These are phyloP conservation scores for Aaosphaeria arxii DNA, from an alignment of 2,329 filamentous ascomycete genomes.

Conservation along the genomic window DNA sequence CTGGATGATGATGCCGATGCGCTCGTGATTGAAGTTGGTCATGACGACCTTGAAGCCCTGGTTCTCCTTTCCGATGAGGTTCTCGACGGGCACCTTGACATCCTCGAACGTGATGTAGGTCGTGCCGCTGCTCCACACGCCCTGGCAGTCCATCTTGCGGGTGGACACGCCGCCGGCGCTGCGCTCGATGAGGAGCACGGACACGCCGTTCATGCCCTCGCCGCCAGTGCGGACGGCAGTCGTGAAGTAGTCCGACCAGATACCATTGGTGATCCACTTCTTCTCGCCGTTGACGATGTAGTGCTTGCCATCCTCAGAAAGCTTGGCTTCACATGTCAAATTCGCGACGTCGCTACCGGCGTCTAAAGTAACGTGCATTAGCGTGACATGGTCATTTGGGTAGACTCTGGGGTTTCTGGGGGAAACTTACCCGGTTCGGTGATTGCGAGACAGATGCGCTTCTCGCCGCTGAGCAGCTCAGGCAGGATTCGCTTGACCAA, in stretches of 20 bases:
- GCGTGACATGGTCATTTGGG: slow-evolving; percentile 29
- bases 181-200: slow-evolving; percentile 88
- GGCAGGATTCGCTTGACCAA: slow-evolving; percentile 86
- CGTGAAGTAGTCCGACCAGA: slow-evolving; percentile 97
- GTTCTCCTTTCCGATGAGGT: slow-evolving; percentile 96
- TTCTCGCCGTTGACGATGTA: slow-evolving; percentile 99
- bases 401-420: not conserved
- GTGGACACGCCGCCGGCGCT: slow-evolving; percentile 81
- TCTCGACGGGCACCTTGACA: slow-evolving; percentile 99
- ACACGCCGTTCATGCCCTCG: slow-evolving; percentile 88
- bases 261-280: slow-evolving; percentile 99
- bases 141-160: slow-evolving; percentile 96
- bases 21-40: slow-evolving; percentile 99
- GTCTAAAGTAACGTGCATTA: slow-evolving; percentile 46
- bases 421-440: slow-evolving; percentile 66
- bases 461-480: slow-evolving; percentile 84
- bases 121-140: slow-evolving; percentile 91
- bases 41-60: slow-evolving; percentile 98
- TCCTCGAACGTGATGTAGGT: slow-evolving; percentile 99
- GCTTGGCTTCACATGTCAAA: slow-evolving; percentile 90
- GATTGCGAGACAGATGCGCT: slow-evolving; percentile 95
- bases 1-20: slow-evolving; percentile 98
- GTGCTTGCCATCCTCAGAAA: slow-evolving; percentile 93
- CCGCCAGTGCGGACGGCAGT: slow-evolving; percentile 89
- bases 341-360: slow-evolving; percentile 95